Evolutionary conservation across 352 stramenopile genomes (phyloP).

Genomic region (Pythium dissimile): DNA sequence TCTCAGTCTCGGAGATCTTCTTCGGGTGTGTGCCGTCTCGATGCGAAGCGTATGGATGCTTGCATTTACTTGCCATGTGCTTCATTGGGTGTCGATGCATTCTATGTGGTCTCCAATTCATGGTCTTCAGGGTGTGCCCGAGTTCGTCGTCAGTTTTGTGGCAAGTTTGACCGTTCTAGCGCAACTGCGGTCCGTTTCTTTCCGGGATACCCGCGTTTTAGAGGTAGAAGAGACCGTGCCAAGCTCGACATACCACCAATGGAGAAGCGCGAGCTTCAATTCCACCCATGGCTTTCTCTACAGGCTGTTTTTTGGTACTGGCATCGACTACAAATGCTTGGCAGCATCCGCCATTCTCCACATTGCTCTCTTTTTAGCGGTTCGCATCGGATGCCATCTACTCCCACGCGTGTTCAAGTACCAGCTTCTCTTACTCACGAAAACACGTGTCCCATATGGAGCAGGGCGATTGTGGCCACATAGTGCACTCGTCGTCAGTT

Average conservation of each 20-base stretch:
- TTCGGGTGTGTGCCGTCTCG: slow-evolving; percentile 22
- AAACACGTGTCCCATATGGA: slow-evolving; percentile 12
- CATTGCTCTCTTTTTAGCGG: too few relatives aligned
- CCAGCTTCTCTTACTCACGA: slow-evolving; percentile 1
- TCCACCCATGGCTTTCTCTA: not conserved
- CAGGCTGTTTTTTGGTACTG: slow-evolving; percentile 1
- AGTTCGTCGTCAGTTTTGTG: slow-evolving; percentile 25
- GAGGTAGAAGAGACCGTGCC: slow-evolving; percentile 6
- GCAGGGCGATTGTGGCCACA: slow-evolving; percentile 11
- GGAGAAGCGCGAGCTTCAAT: not conserved
- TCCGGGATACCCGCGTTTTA: not conserved
- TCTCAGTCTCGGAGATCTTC: slow-evolving; percentile 8
- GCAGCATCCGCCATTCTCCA: not conserved
- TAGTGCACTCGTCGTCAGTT: slow-evolving; percentile 18
- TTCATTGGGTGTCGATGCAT: slow-evolving; percentile 3
- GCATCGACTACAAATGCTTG: slow-evolving; percentile 10
- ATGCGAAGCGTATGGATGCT: slow-evolving; percentile 34
- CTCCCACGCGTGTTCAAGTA: not conserved
- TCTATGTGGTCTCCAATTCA: slow-evolving; percentile 8
- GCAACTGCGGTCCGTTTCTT: not conserved
- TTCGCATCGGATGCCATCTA: too few relatives aligned
- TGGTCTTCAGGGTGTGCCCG: slow-evolving; percentile 20
- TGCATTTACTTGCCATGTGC: slow-evolving; percentile 8
- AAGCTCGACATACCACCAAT: not conserved
- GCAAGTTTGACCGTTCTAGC: slow-evolving; percentile 16